Evolutionary conservation across 2,329 filamentous ascomycete genomes (phyloP), one percentile per base, ranked within the genome.

Genomic region (Claviceps capensis): DNA sequence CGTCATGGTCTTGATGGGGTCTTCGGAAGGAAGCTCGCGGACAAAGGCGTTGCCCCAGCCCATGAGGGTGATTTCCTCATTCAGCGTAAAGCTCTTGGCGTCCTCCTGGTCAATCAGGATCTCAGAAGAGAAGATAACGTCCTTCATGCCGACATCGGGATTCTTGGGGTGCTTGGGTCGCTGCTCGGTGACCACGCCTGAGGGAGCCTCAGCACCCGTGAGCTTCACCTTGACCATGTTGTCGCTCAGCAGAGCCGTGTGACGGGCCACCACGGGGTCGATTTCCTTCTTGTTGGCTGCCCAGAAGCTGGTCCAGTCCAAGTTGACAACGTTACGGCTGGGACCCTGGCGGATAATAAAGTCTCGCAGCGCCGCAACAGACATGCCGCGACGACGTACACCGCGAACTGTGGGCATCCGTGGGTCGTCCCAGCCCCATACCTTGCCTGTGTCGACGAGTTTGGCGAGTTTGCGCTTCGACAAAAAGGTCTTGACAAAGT

Each of bases 51-150:
- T 94, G 60, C 91, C 93, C 91, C 91, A 97, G 67, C 86, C 86
- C 91, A 96, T 96, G 43, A 96, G 76, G 0, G 91, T 96, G 61
- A 97, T 87, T 68, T 96, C 90, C 72, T 97, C 91, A 63, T 85
- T 83, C 54, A 85, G 76, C 60, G 81, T 85, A 70, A 96, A 94
- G 26, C 78, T 78, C 65, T 84, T 83, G 55, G 85, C 88, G 61
- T 97, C 91, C 46, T 77, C 85, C 69, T 96, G 91, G 65, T 96
- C 91, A 50, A 97, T 72, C 55, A 93, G 73, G 58, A 96, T 74
- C 56, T 82, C 77, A 53, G 78, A 77, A 63, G 85, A 86, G 67
- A 84, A 94, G 26, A 81, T 76, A 5, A 95, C 87, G 70, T 88
- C 86, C 78, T 96, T 96, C 60, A 74, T 83, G 54, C 91, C 91